A percentile compares a stretch with the other conserved stretches of the same genome.
Conservation (phyloP, 768 basidiomycete species). For the Paxillus involutus region DNA sequence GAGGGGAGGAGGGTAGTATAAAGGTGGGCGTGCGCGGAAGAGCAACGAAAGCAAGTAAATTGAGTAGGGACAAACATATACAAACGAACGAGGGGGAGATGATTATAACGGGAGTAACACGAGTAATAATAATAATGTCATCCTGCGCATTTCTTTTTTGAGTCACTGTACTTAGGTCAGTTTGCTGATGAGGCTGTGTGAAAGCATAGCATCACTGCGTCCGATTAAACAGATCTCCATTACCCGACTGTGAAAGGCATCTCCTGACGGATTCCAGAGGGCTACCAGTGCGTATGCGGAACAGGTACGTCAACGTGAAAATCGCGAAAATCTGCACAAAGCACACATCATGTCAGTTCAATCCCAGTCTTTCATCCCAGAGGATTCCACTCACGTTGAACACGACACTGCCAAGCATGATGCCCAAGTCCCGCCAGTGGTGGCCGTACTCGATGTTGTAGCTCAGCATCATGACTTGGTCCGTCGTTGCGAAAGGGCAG, state of each 20-base stretch:
- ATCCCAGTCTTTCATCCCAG: background rate
- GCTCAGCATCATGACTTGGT: constrained; percentile 42
- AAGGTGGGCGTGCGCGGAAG: too few species aligned
- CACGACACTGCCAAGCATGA: constrained; percentile 46
- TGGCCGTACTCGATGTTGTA: constrained; percentile 56
- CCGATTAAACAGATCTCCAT: too few species aligned
- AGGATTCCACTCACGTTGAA: constrained; percentile 47
- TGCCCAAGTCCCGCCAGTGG: constrained; percentile 54
- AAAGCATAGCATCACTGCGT: too few species aligned
- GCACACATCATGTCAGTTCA: background rate
- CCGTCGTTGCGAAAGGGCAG: constrained; percentile 53
- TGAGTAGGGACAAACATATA: too few species aligned
- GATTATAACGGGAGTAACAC: too few species aligned
- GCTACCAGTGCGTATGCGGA: constrained; percentile 25
- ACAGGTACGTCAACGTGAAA: constrained; percentile 27
- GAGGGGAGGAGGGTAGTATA: too few species aligned
- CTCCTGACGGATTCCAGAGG: background rate
- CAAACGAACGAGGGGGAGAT: too few species aligned
- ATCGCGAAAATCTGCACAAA: constrained; percentile 19
- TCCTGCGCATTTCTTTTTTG: too few species aligned
- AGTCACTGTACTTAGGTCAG: too few species aligned
- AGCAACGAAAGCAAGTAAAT: too few species aligned
- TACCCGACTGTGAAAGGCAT: background rate
- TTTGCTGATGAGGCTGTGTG: too few species aligned
- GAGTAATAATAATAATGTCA: too few species aligned